These are phyloP conservation scores for Rhexocercosporidium sp. DNA, from an alignment of 2,329 filamentous ascomycete genomes.

Conservation along the genomic window DNA sequence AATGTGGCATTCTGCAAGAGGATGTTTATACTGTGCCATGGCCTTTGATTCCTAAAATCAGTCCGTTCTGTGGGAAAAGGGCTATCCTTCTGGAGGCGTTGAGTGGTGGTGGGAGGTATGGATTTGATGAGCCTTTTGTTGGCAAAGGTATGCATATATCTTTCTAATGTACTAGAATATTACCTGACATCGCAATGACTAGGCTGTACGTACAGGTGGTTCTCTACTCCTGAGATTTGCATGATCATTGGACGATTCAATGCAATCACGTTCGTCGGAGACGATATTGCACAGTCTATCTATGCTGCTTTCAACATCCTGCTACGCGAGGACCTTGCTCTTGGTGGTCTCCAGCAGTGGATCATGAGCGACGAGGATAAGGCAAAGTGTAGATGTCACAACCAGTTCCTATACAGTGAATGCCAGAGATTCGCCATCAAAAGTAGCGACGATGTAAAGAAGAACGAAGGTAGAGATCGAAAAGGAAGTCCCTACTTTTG, in stretches of 20 bases:
- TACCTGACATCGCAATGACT: not conserved
- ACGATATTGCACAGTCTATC: constrained; percentile 46
- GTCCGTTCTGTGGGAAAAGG: constrained; percentile 37
- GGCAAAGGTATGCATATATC: constrained; percentile 26
- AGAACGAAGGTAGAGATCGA: constrained; percentile 20
- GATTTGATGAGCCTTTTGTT: constrained; percentile 47
- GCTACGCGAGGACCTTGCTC: constrained; percentile 47
- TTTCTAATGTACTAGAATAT: not conserved
- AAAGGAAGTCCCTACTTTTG: constrained; percentile 28
- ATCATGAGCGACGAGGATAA: constrained; percentile 43
- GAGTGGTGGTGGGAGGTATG: constrained; percentile 48
- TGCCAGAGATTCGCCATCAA: constrained; percentile 41
- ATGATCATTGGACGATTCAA: constrained; percentile 51
- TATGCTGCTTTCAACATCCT: constrained; percentile 53
- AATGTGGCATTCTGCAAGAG: constrained; percentile 32
- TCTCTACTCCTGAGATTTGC: constrained; percentile 48
- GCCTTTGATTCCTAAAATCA: constrained; percentile 16
- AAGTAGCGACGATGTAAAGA: constrained; percentile 31
- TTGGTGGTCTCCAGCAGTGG: constrained; percentile 47
- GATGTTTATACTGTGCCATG: constrained; percentile 33
- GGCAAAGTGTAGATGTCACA: constrained; percentile 46
- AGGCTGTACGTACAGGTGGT: constrained; percentile 52
- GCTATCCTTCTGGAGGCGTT: constrained; percentile 46
- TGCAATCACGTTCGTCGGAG: constrained; percentile 48
- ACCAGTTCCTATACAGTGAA: constrained; percentile 45